A percentile compares a stretch with the other conserved stretches of the same genome.
Evolutionary conservation across 2,329 filamentous ascomycete genomes (phyloP).

Genomic region (Nothophaeocryptopus gaeumannii): DNA sequence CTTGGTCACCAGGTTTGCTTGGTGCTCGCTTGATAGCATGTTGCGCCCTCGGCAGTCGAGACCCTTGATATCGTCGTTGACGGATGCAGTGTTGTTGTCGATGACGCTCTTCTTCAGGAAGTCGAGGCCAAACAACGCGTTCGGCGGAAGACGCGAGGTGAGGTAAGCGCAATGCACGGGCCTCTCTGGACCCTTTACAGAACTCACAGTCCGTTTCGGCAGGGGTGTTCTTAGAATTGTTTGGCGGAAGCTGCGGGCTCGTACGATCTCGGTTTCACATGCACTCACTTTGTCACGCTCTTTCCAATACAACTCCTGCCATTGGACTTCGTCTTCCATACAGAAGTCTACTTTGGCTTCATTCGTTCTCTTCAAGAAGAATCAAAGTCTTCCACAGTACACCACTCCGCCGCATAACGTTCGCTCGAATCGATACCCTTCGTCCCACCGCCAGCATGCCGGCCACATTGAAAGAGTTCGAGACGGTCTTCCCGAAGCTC

Average conservation of each 20-base stretch:
- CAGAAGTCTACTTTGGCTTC: background rate
- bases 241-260: too few species aligned
- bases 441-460: constrained; percentile 51
- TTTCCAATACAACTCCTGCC: constrained; percentile 1
- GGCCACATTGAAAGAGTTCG: constrained; percentile 80
- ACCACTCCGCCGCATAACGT: background rate
- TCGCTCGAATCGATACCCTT: constrained; percentile 4
- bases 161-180: too few species aligned
- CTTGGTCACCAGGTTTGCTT: constrained; percentile 64
- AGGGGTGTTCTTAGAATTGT: too few species aligned
- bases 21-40: constrained; percentile 41
- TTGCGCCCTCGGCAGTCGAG: too few species aligned
- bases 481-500: constrained; percentile 83
- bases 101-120: too few species aligned
- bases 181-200: too few species aligned
- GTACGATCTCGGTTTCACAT: too few species aligned
- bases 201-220: too few species aligned
- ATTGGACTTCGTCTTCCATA: constrained; percentile 1
- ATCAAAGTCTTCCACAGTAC: background rate
- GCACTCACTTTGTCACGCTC: background rate
- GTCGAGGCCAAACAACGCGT: too few species aligned
- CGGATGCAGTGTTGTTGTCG: too few species aligned
- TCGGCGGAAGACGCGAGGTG: too few species aligned
- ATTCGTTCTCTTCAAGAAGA: background rate
- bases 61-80: too few species aligned